Percentiles rank a stretch among this genome's conserved stretches.
Conservation (phyloP, 441 rosid species). For the Mallotus japonicus region DNA sequence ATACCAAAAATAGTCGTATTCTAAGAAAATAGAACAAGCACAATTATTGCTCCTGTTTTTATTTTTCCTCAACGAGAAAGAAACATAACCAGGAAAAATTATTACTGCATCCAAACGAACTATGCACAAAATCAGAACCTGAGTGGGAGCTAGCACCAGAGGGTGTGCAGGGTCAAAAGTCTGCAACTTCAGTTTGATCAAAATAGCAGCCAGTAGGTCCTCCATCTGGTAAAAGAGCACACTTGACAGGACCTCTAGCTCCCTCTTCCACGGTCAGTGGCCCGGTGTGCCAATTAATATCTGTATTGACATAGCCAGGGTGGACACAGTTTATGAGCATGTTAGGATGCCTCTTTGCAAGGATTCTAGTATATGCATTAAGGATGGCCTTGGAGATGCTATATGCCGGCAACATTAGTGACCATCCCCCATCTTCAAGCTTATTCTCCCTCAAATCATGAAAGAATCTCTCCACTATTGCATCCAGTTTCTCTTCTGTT, state of each 20-base stretch:
- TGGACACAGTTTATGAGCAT: slow-evolving; percentile 51
- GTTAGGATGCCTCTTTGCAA: slow-evolving; percentile 40
- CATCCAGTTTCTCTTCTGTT: slow-evolving; percentile 41
- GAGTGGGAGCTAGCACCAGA: no score
- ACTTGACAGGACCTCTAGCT: slow-evolving; percentile 47
- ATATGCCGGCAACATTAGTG: slow-evolving; percentile 49
- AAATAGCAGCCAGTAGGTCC: slow-evolving; percentile 52
- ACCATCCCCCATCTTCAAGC: slow-evolving; percentile 53
- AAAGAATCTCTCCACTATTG: slow-evolving; percentile 36
- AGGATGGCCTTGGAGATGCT: slow-evolving; percentile 52
- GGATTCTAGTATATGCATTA: slow-evolving; percentile 54
- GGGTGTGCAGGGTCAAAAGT: slow-evolving; percentile 29
- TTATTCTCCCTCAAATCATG: slow-evolving; percentile 36
- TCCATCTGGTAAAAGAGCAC: slow-evolving; percentile 49
- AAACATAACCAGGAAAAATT: no score
- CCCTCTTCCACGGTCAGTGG: slow-evolving; percentile 41
- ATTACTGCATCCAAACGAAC: no score
- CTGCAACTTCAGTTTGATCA: slow-evolving; percentile 44
- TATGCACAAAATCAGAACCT: no score
- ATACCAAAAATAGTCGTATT: no score
- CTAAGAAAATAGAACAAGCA: no score
- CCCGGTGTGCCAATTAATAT: slow-evolving; percentile 47
- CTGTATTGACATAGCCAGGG: slow-evolving; percentile 41
- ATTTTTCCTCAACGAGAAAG: no score
- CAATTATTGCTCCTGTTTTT: no score